A percentile compares a stretch with the other conserved stretches of the same genome.
These are phyloP conservation scores for Phytophthora pini DNA, from an alignment of 352 stramenopile species.

Conservation along the genomic window DNA sequence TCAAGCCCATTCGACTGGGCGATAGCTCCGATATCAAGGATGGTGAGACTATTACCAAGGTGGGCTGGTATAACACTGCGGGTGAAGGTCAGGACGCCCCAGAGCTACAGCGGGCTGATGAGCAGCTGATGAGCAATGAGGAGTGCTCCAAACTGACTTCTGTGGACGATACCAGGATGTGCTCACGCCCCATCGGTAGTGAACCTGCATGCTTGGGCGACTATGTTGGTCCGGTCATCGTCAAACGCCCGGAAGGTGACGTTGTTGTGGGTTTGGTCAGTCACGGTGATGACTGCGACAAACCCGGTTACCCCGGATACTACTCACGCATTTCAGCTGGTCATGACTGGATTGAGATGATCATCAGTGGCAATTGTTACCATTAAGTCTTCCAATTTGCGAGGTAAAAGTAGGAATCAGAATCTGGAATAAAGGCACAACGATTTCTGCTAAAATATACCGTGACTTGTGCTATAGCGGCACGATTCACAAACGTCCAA, in stretches of 20 bases:
- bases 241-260: constrained; percentile 31
- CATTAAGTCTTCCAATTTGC: not conserved
- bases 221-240: constrained; percentile 24
- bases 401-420: no score
- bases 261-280: constrained; percentile 50
- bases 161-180: constrained; percentile 50
- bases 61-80: constrained; percentile 40
- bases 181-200: constrained; percentile 34
- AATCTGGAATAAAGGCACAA: not conserved
- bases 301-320: constrained; percentile 45
- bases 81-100: constrained; percentile 19
- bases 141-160: not conserved
- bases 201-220: constrained; percentile 39
- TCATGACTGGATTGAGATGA: constrained; percentile 41
- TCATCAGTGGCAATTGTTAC: constrained; percentile 7
- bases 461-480: no score
- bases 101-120: constrained; percentile 42
- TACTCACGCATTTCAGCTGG: constrained; percentile 51
- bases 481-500: no score
- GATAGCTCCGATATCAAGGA: constrained; percentile 36
- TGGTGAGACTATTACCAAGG: constrained; percentile 31
- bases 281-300: constrained; percentile 51
- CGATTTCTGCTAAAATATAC: not conserved
- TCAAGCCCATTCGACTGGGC: constrained; percentile 34
- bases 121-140: constrained; percentile 41